Conservation (phyloP, 1,284 basidiomycete genomes). For the Grifola frondosa region DNA sequence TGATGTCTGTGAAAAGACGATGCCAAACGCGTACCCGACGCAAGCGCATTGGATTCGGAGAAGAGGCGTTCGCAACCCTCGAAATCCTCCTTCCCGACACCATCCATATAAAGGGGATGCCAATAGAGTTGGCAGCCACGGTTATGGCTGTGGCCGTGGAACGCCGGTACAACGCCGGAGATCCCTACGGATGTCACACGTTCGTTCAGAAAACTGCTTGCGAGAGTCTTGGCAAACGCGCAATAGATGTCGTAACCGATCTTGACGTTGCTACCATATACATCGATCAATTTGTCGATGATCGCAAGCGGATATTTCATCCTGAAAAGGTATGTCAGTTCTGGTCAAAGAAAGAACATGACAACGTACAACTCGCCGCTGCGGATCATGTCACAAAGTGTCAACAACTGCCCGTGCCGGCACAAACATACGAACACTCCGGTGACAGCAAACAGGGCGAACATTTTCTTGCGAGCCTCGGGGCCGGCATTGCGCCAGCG, state of each 20-base stretch:
- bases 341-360: not conserved
- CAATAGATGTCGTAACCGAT: conserved; percentile 40
- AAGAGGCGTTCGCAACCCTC: conserved; percentile 34
- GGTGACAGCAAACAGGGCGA: conserved; percentile 31
- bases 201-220: conserved; percentile 23
- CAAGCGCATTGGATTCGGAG: conserved; percentile 30
- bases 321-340: conserved; percentile 19
- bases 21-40: conserved; percentile 19
- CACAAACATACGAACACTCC: conserved; percentile 36
- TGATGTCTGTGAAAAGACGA: conserved; percentile 30
- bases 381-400: conserved; percentile 35
- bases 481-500: conserved; percentile 20
- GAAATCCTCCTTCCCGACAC: conserved; percentile 36
- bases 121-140: conserved; percentile 31
- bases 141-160: conserved; percentile 38
- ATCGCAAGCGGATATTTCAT: conserved; percentile 37
- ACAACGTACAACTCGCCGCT: conserved; percentile 36
- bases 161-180: conserved; percentile 24
- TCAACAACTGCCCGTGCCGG: conserved; percentile 33
- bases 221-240: conserved; percentile 26
- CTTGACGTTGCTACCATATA: conserved; percentile 18
- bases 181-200: conserved; percentile 5
- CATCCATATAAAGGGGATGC: conserved; percentile 31
- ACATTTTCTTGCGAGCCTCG: conserved; percentile 31
- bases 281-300: conserved; percentile 23